Evolutionary conservation across 1,284 basidiomycete genomes (phyloP).

Genomic region (Heterobasidion annosum): DNA sequence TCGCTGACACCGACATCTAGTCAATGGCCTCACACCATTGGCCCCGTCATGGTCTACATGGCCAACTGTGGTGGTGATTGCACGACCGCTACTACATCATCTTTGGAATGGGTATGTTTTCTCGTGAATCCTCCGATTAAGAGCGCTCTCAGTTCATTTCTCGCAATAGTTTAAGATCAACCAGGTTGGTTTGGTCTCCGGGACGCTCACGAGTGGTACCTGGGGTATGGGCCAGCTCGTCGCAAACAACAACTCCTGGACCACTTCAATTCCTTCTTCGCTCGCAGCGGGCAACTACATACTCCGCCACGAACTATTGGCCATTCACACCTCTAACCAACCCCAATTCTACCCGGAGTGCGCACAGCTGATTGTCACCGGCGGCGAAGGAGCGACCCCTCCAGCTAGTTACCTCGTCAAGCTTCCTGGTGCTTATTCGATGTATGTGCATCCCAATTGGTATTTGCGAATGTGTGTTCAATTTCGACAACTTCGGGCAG

Average conservation of each 20-base stretch:
- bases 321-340: conserved; percentile 23
- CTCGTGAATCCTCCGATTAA: background rate
- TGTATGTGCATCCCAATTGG: background rate
- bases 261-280: conserved; percentile 24
- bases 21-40: conserved; percentile 18
- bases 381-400: conserved; percentile 23
- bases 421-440: conserved; percentile 28
- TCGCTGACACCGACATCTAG: conserved; percentile 12
- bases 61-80: conserved; percentile 25
- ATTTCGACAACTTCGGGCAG: conserved; percentile 4
- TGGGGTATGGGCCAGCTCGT: conserved; percentile 27
- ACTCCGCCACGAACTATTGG: conserved; percentile 25
- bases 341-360: conserved; percentile 32
- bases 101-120: conserved; percentile 22
- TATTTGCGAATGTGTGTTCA: background rate
- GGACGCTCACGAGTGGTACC: conserved; percentile 20
- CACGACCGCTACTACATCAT: conserved; percentile 22
- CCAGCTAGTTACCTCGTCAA: conserved; percentile 22
- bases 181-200: conserved; percentile 25
- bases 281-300: conserved; percentile 27
- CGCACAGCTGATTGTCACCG: conserved; percentile 27
- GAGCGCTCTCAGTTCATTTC: background rate
- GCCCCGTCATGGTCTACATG: conserved; percentile 29
- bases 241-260: conserved; percentile 26
- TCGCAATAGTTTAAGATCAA: conserved; percentile 28